Evolutionary conservation across 176 grass and related monocot species (phyloP).

Genomic region (Oryza meridionalis): DNA sequence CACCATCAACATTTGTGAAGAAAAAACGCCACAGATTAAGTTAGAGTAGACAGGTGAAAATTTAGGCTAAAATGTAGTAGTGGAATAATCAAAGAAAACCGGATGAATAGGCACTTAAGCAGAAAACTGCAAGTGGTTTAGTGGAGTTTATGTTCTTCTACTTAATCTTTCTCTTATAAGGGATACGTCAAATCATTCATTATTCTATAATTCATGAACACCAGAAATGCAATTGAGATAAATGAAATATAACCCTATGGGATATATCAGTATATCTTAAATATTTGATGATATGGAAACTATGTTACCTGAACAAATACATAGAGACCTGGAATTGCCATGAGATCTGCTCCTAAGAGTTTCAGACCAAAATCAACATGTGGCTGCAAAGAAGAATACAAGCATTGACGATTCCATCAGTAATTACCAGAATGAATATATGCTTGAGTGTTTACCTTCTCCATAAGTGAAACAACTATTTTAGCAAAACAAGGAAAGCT

Average conservation of each 20-base stretch:
- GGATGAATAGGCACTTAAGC: not conserved
- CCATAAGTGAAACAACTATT: conserved; percentile 83
- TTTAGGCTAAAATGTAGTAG: not conserved
- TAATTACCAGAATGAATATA: not conserved
- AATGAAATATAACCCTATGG: not conserved
- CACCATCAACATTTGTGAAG: not conserved
- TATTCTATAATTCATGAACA: not conserved
- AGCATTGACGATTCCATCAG: conserved; percentile 19
- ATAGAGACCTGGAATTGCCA: conserved; percentile 84
- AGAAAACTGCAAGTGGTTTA: not conserved
- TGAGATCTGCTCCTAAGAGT: conserved; percentile 80
- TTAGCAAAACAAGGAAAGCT: conserved; percentile 91
- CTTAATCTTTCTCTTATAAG: too few species aligned
- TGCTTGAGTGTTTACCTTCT: conserved; percentile 58
- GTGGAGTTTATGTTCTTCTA: too few species aligned
- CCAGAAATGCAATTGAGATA: not conserved
- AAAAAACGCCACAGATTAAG: conserved; percentile 13
- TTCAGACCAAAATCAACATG: conserved; percentile 91
- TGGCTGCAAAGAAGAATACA: conserved; percentile 57
- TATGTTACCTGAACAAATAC: conserved; percentile 76
- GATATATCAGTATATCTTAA: not conserved
- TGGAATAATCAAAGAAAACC: not conserved
- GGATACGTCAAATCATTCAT: too few species aligned
- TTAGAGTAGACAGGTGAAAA: conserved; percentile 4
- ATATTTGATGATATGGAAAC: not conserved